Evolutionary conservation across 2,329 filamentous ascomycete species (phyloP), one percentile per base, ranked within the genome.

Genomic region (Penicillium sp.): DNA sequence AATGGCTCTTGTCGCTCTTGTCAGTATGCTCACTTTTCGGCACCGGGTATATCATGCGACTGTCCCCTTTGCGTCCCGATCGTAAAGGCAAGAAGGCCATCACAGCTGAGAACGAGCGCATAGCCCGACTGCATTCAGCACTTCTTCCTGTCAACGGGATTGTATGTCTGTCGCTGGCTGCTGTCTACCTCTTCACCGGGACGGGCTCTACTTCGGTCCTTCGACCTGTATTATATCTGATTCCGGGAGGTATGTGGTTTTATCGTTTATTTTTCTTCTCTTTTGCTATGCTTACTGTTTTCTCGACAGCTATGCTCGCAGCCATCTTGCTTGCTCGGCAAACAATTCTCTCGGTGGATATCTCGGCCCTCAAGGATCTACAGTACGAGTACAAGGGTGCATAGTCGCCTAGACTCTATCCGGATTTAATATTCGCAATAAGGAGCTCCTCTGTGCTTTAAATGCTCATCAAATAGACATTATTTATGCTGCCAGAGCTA

Each of bases 331-430:
- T 76, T 30, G 76, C 71, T n/a, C 70, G 67, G 58, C 68, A 67
- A 52, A 61, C 73, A 4, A 78, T 79, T 73, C 62, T 70, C 42
- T 78, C 76, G 46, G 76, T 80, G 55, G 75, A 80, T 59, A 61
- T 79, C 10, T 67, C 67, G 14, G 62, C 73, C 38, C 73, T 80
- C 40, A 75, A 79, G 60, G 66, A 70, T 59, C 72, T 80, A 49
- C 75, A 73, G 42, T 80, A 80, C 62, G 72, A 72, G 35, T 79
- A 77, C 58, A 80, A 80, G 67, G 78, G 78, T 37, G 78, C 76
- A 28, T 78, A 73, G 53, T n/a, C 10, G 26, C n/a, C n/a, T n/a
- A 22, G n/a, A 28, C 6, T 33, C 11, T 5, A 28, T 22, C 11
- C 11, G 10, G 6, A 8, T 19, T 5, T 4, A 28, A 14, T 46